These are phyloP conservation scores for Quercus tomentella DNA, from an alignment of 331 rosid genomes.

Conservation along the genomic window DNA sequence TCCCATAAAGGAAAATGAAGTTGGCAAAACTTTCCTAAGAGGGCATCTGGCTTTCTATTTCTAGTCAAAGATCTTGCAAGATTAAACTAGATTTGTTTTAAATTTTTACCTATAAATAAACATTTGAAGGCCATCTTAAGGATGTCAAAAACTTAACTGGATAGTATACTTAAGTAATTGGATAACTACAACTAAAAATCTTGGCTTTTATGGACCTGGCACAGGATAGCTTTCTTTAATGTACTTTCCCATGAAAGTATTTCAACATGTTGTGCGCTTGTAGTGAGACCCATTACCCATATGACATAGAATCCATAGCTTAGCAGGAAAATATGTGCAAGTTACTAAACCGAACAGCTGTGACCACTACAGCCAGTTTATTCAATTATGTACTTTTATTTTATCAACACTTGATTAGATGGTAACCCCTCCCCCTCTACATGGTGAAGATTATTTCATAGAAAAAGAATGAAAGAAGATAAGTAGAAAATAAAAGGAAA, in stretches of 20 bases:
- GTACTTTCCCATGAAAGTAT: background rate
- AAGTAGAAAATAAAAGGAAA: background rate
- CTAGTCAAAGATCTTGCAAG: background rate
- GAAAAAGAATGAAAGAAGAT: too few species aligned
- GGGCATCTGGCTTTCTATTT: background rate
- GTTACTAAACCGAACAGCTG: background rate
- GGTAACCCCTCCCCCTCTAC: background rate
- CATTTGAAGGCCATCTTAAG: background rate
- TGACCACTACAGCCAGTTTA: background rate
- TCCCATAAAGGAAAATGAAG: background rate
- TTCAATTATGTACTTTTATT: background rate
- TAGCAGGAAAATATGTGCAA: background rate
- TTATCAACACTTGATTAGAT: background rate
- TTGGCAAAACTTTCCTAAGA: background rate
- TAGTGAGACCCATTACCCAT: background rate
- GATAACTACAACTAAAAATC: background rate
- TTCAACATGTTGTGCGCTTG: background rate
- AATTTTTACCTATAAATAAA: background rate
- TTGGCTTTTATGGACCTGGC: background rate
- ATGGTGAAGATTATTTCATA: background rate
- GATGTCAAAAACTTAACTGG: background rate
- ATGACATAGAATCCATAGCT: background rate
- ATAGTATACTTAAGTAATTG: background rate
- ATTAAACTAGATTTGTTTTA: background rate
- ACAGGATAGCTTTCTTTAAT: background rate